Base-by-base conservation (phyloP, 1,139 yeast species). In the Pichia cactophila region DNA sequence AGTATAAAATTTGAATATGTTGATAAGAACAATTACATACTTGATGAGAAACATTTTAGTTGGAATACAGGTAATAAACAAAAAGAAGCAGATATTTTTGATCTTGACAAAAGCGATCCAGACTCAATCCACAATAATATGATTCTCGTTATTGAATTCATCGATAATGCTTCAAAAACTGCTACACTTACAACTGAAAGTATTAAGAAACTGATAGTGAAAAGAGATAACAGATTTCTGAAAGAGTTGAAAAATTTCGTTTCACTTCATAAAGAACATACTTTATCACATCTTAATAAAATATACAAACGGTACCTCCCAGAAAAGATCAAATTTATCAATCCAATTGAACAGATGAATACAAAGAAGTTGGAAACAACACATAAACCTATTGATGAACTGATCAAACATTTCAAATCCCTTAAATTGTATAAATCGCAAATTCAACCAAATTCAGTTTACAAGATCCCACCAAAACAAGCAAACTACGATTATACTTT, bases 1-100 rank as follows among this genome's bases (percentile, higher is more conserved):
- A 90, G 83, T 45, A 78, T 86, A 20, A 69, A 81, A 3, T 81
- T 82, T 57, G 86, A 79, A 46, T 89, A 86, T 62, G 81, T 86
- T 38, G 90, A 85, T 60, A 86, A 81, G 61, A 81, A 82, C 58
- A 87, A 83, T 56, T 67, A 83, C 33, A 64, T 70, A 51, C 58
- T 73, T 54, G 78, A 71, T 58, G 62, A 74, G 55, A 64, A 85
- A 74, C 59, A 70, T 51, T 73, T 71, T 55, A 74, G 60, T 11
- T 61, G 66, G 65, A 70, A 69, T 46, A 69, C 73, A 33, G 80
- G 79, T 0, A 73, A 62, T 52, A 61, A 69, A 47, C 73, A 76
- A 56, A 70, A 75, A 47, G 80, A 76, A 41, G 59, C 64, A 31
- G 82, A 78, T 59, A 70, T 78, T 36, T 77, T 71, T 52, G 70